A percentile compares a stretch with the other conserved stretches of the same genome.
Conservation (phyloP, 768 basidiomycete species). For the Boletus speciosus region DNA sequence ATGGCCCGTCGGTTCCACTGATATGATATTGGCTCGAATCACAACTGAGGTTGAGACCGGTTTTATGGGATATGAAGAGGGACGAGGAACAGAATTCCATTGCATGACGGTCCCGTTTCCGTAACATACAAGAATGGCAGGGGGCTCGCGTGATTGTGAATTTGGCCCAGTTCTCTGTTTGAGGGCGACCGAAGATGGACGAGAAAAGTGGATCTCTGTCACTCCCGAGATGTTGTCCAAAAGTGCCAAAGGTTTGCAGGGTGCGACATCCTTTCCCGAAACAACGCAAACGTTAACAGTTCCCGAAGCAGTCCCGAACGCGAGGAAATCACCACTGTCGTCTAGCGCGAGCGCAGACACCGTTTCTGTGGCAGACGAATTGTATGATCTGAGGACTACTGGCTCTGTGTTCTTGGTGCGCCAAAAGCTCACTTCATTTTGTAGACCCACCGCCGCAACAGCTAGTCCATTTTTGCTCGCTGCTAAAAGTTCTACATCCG, state of each 20-base stretch:
- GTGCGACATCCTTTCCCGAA: constrained; percentile 34
- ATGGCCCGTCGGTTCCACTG: constrained; percentile 44
- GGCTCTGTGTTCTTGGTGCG: constrained; percentile 41
- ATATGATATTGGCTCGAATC: constrained; percentile 47
- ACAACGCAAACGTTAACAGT: constrained; percentile 63
- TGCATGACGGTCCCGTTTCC: constrained; percentile 56
- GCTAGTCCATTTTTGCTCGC: constrained; percentile 63
- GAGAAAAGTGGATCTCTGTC: constrained; percentile 49
- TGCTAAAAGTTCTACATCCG: constrained; percentile 80
- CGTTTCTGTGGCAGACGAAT: constrained; percentile 43
- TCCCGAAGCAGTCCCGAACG: constrained; percentile 70
- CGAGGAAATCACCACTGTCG: constrained; percentile 56
- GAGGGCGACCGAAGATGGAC: constrained; percentile 1
- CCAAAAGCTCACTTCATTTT: constrained; percentile 78
- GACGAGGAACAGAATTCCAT: constrained; percentile 38
- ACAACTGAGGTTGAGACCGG: constrained; percentile 44
- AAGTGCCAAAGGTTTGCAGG: constrained; percentile 41
- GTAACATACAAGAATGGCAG: constrained; percentile 48
- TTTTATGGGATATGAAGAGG: constrained; percentile 35
- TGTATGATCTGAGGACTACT: constrained; percentile 44
- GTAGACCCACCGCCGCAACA: constrained; percentile 68
- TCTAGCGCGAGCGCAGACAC: constrained; percentile 65
- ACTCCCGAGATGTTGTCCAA: constrained; percentile 47
- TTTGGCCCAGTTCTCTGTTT: constrained; percentile 19
- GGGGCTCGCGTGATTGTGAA: constrained; percentile 8